Evolutionary conservation across 169 alveolate species (phyloP).

Genomic region (Theileria sp.): DNA sequence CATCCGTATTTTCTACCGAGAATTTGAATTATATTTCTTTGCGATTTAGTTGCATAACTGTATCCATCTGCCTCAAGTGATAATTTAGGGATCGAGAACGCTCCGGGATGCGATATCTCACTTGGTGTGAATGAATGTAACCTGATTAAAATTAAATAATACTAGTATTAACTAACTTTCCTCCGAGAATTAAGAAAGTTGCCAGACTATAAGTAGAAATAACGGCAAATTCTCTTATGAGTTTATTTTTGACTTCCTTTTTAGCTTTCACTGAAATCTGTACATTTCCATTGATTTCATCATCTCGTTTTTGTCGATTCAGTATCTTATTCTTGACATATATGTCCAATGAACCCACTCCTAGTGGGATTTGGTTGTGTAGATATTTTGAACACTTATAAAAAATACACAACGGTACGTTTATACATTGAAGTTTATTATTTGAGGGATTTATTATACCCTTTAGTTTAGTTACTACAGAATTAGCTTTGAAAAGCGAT

Average conservation of each 20-base stretch:
- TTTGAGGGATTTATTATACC: conserved; percentile 17
- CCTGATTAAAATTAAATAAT: conserved; percentile 2
- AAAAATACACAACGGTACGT: background rate
- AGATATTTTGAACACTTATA: conserved; percentile 5
- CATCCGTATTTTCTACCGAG: conserved; percentile 72
- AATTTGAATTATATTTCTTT: conserved; percentile 35
- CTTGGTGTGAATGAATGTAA: conserved; percentile 66
- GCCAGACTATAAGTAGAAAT: conserved; percentile 35
- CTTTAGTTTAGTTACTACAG: background rate
- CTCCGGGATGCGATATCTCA: conserved; percentile 61
- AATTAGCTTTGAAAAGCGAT: background rate
- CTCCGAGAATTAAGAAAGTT: conserved; percentile 44
- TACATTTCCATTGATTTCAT: background rate
- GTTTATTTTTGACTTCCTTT: background rate
- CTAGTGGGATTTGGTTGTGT: background rate
- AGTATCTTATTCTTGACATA: background rate
- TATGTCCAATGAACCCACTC: conserved; percentile 1
- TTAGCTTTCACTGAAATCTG: background rate
- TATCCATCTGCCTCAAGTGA: conserved; percentile 59
- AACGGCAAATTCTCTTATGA: conserved; percentile 22
- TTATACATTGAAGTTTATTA: background rate
- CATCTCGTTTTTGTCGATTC: background rate
- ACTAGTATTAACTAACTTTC: conserved; percentile 22
- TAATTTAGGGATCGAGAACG: conserved; percentile 45
- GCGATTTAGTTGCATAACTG: conserved; percentile 42